Evolutionary conservation across 2,329 filamentous ascomycete species (phyloP), one percentile per base, ranked within the genome.

Genomic region (Verticillium dahliae): DNA sequence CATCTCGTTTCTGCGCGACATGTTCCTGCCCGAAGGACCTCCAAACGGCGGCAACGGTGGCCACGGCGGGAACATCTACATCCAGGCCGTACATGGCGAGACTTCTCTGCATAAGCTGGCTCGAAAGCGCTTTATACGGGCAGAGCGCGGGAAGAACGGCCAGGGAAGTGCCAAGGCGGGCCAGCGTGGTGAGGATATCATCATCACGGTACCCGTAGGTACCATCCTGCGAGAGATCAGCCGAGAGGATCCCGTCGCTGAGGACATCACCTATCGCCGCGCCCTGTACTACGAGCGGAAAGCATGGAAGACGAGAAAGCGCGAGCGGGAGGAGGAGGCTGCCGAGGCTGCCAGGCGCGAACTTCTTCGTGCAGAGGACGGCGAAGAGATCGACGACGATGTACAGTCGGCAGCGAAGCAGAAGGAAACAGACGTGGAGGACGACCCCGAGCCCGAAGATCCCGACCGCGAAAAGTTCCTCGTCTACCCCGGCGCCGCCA

Each of bases 11-110:
- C 78, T 96, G 54, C 89, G 94, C 22, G 95, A 99, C 70, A 94
- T 94, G 65, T 98, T 90, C 74, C 82, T 97, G 35, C 85, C 88
- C 55, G 88, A 96, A 66, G 95, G 95, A 0, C 95, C 95, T 11
- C 86, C 95, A 10, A 98, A 99, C 74, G 95, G 95, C 57, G 95
- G 95, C 63, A 92, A 99, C 72, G 95, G 95, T 52, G 95, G 95
- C 4, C 90, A 87, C 61, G 95, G 95, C 64, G 95, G 95, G 45
- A 96, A 90, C 69, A 81, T 99, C 67, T 98, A 96, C 74, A 96
- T 99, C 62, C 94, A 98, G 76, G 93, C 95, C 7, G 87, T 96
- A 1, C 87, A 90, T 60, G 92, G 92, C 62, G 90, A 98, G 75
- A 98, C 92, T 0, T 97, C 92, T 60, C 78, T 99, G 64, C 93